Evolutionary conservation across 768 basidiomycete genomes (phyloP).

Genomic region (Agaricus subrufescens): DNA sequence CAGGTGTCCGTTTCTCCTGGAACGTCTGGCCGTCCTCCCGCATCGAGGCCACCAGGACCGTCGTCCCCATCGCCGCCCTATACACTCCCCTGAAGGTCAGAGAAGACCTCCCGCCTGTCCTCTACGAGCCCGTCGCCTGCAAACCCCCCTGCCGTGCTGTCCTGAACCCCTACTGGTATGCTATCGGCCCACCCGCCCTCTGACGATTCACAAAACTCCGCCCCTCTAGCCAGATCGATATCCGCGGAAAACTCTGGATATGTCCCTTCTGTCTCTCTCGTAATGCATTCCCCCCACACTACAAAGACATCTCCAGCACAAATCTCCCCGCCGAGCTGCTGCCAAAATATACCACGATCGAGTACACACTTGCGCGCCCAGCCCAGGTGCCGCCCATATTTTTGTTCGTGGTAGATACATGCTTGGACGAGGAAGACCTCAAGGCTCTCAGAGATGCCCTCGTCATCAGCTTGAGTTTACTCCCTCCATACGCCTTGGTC

Average conservation of each 20-base stretch:
- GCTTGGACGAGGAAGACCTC: conserved; percentile 91
- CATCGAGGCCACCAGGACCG: conserved; percentile 96
- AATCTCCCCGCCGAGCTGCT: conserved; percentile 95
- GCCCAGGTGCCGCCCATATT: conserved; percentile 94
- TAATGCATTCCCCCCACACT: conserved; percentile 96
- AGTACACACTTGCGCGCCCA: conserved; percentile 94
- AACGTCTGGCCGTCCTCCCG: conserved; percentile 98
- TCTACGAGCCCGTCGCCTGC: conserved; percentile 98
- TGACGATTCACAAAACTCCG: conserved; percentile 1
- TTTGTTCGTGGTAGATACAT: conserved; percentile 96
- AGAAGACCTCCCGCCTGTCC: conserved; percentile 90
- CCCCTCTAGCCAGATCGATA: conserved; percentile 85
- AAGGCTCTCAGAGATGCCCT: conserved; percentile 94
- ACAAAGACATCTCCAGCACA: conserved; percentile 96
- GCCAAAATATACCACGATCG: conserved; percentile 98
- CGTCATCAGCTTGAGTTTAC: conserved; percentile 86
- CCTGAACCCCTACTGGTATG: conserved; percentile 94
- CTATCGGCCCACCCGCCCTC: conserved; percentile 12
- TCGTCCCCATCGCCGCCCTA: conserved; percentile 96
- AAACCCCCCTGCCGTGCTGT: conserved; percentile 97
- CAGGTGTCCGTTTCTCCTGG: conserved; percentile 95
- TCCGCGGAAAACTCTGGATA: conserved; percentile 98
- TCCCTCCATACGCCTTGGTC: conserved; percentile 92
- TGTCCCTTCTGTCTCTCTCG: conserved; percentile 97
- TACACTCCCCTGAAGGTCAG: conserved; percentile 94